phyloP scores from a whole-genome alignment of 2,329 filamentous ascomycete species.

The Ophidiomyces ophidiicola region DNA sequence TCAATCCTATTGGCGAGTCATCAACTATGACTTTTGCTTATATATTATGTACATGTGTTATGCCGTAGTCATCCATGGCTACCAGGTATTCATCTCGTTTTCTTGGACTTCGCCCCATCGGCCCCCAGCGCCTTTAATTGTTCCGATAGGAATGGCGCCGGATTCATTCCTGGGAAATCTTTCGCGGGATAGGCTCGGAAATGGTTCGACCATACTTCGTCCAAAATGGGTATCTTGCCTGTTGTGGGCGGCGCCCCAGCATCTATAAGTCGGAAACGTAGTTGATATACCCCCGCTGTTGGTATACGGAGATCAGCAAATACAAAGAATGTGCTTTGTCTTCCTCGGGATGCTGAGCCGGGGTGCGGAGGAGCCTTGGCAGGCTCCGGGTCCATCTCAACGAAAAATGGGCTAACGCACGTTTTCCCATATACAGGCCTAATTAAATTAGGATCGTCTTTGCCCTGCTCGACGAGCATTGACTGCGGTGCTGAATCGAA shows the following conservation, averaged over 20 bases:
- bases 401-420: slow-evolving; percentile 34
- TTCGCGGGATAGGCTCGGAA: slow-evolving; percentile 35
- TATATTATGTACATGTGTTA: not conserved
- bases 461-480: slow-evolving; percentile 8
- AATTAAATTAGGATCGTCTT: slow-evolving; percentile 13
- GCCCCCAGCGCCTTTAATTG: slow-evolving; percentile 32
- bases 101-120: slow-evolving; percentile 31
- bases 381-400: slow-evolving; percentile 34
- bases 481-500: slow-evolving; percentile 16
- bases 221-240: slow-evolving; percentile 29
- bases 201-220: slow-evolving; percentile 30
- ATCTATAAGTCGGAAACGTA: slow-evolving; percentile 38
- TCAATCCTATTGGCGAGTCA: too few species aligned
- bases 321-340: slow-evolving; percentile 34
- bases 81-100: slow-evolving; percentile 18
- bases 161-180: slow-evolving; percentile 34
- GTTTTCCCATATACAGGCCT: slow-evolving; percentile 29
- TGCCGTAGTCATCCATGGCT: not conserved
- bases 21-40: not conserved
- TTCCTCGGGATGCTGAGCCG: slow-evolving; percentile 5
- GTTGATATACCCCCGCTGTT: slow-evolving; percentile 33
- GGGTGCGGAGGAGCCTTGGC: slow-evolving; percentile 31
- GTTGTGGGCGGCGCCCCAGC: slow-evolving; percentile 23
- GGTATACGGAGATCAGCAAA: slow-evolving; percentile 39
- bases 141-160: slow-evolving; percentile 29